These are phyloP conservation scores for Purpureocillium takamizusanense DNA, from an alignment of 2,329 filamentous ascomycete genomes.

Conservation along the genomic window DNA sequence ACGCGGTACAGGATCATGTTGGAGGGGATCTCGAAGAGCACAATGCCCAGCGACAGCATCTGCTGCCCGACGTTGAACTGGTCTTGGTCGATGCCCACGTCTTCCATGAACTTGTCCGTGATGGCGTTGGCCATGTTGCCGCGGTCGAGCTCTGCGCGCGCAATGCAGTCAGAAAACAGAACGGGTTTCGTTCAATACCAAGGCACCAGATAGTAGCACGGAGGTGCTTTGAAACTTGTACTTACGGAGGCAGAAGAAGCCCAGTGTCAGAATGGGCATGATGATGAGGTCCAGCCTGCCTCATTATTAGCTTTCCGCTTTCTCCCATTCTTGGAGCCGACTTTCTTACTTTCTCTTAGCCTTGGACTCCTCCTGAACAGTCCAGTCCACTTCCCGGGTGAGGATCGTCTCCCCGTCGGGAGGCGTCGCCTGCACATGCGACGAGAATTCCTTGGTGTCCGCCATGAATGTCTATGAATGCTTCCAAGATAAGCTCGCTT, in stretches of 20 bases:
- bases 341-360: conserved; percentile 27
- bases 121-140: conserved; percentile 37
- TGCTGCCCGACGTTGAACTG: conserved; percentile 44
- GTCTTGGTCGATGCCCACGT: conserved; percentile 39
- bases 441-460: too few species aligned
- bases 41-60: conserved; percentile 40
- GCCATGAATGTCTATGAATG: too few species aligned
- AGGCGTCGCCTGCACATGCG: too few species aligned
- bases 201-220: too few species aligned
- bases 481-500: too few species aligned
- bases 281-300: conserved; percentile 28
- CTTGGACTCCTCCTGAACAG: conserved; percentile 22
- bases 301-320: too few species aligned
- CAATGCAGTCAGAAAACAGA: too few species aligned
- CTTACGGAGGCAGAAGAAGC: conserved; percentile 33
- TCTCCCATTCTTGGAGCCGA: background rate
- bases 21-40: conserved; percentile 31
- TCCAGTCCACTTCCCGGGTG: conserved; percentile 20
- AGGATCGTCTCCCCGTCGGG: background rate
- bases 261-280: conserved; percentile 31
- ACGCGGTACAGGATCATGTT: conserved; percentile 25
- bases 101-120: conserved; percentile 38
- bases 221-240: too few species aligned
- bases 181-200: too few species aligned
- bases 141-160: conserved; percentile 24